Conservation (phyloP, 2,329 filamentous ascomycete species). For the Ilyonectria sp. region DNA sequence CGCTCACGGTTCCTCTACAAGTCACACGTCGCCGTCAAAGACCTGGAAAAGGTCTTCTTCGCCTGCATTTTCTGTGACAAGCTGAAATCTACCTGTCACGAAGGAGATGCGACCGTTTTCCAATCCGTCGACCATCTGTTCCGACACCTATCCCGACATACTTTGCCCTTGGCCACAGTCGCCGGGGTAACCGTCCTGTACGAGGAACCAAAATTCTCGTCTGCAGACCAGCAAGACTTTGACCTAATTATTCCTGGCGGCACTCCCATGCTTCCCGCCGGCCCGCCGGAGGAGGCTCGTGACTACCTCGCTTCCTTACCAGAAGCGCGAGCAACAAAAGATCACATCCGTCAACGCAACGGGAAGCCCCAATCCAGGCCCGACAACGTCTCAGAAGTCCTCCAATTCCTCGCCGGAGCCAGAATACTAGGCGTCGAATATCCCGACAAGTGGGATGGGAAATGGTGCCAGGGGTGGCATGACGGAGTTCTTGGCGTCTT, state of each 20-base stretch:
- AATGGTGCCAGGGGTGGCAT: constrained; percentile 55
- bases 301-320: constrained; percentile 50
- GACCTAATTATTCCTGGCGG: constrained; percentile 57
- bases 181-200: constrained; percentile 57
- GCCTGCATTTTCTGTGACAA: constrained; percentile 51
- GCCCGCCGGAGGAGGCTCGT: not conserved
- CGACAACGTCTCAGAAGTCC: constrained; percentile 52
- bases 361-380: constrained; percentile 53
- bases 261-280: constrained; percentile 41
- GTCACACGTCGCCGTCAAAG: constrained; percentile 55
- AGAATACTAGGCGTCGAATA: constrained; percentile 52
- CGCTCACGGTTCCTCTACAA: constrained; percentile 61
- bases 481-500: constrained; percentile 45
- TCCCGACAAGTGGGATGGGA: constrained; percentile 53
- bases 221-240: constrained; percentile 47
- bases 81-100: constrained; percentile 53
- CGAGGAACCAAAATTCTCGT: constrained; percentile 38
- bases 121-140: constrained; percentile 54
- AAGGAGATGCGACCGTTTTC: constrained; percentile 61
- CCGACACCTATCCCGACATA: constrained; percentile 57
- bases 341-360: constrained; percentile 55
- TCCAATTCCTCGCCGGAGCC: constrained; percentile 56
- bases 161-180: constrained; percentile 57
- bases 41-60: constrained; percentile 54
- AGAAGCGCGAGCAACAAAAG: constrained; percentile 52